Evolutionary conservation across 192 early-diverging fungal genomes (phyloP).

Genomic region (Rhizophagus clarus): DNA sequence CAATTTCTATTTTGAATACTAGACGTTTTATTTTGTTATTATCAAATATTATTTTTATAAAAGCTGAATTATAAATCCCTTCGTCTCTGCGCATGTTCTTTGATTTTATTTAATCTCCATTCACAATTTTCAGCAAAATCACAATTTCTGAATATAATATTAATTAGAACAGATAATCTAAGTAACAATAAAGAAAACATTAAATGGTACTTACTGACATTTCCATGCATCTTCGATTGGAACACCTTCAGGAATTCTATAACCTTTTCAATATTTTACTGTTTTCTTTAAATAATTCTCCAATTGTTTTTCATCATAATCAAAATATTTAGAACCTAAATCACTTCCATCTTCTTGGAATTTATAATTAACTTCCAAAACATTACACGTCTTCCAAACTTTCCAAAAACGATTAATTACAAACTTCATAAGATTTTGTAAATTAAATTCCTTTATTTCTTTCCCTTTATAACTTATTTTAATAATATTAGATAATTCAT

Average conservation of each 20-base stretch:
- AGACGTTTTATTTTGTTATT: too few relatives aligned
- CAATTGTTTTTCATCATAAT: conserved; percentile 11
- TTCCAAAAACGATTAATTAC: neutral
- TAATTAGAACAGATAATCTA: neutral
- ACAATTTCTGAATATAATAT: conserved; percentile 2
- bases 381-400: conserved; percentile 1
- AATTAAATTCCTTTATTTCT: neutral
- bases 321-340: neutral
- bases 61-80: too few relatives aligned
- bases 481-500: neutral
- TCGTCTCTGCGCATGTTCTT: too few relatives aligned
- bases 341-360: conserved; percentile 18
- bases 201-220: conserved; percentile 12
- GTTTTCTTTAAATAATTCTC: neutral
- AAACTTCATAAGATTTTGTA: neutral
- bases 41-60: too few relatives aligned
- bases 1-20: too few relatives aligned
- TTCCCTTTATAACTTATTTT: neutral
- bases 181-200: neutral
- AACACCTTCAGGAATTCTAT: conserved; percentile 8
- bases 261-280: conserved; percentile 21
- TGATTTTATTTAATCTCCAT: conserved; percentile 21
- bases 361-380: conserved; percentile 22
- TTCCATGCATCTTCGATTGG: conserved; percentile 31
- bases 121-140: conserved; percentile 29